Evolutionary conservation across 2,329 filamentous ascomycete genomes (phyloP).

Genomic region (Shiraia bambusicola): DNA sequence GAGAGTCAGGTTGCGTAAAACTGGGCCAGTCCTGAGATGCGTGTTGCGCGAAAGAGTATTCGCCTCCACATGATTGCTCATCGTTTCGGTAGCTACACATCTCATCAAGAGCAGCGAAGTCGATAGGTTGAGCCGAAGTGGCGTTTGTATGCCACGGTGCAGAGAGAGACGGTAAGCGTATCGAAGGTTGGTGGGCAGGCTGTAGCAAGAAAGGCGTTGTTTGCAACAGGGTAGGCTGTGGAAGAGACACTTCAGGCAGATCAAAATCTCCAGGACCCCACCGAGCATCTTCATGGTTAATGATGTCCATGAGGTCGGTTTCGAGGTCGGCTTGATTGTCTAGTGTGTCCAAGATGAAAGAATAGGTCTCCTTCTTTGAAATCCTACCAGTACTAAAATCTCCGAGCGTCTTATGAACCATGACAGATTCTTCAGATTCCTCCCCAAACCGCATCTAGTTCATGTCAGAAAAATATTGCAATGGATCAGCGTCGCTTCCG

Average conservation of each 20-base stretch:
- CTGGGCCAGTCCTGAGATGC: background rate
- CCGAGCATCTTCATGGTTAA: slow-evolving; percentile 25
- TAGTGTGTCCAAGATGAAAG: slow-evolving; percentile 21
- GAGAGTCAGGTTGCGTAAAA: background rate
- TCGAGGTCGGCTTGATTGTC: slow-evolving; percentile 22
- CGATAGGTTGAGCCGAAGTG: slow-evolving; percentile 1
- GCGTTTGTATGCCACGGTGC: slow-evolving; percentile 12
- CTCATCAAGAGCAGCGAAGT: background rate
- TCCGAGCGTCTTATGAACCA: slow-evolving; percentile 18
- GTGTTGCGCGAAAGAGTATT: background rate
- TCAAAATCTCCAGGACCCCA: slow-evolving; percentile 26
- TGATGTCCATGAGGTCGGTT: slow-evolving; percentile 21
- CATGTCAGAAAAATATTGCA: background rate
- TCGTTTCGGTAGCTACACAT: background rate
- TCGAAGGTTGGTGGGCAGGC: slow-evolving; percentile 25
- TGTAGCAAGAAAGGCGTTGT: slow-evolving; percentile 26
- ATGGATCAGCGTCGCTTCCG: background rate
- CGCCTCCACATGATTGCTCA: background rate
- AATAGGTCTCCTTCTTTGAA: slow-evolving; percentile 25
- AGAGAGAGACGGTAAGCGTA: slow-evolving; percentile 19
- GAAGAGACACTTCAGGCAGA: background rate
- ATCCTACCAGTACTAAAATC: slow-evolving; percentile 18
- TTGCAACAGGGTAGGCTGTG: background rate
- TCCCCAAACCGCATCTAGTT: slow-evolving; percentile 28
- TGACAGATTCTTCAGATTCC: slow-evolving; percentile 17